These are phyloP conservation scores for Pyrenula aspistea DNA, from an alignment of 495 filamentous ascomycete species.

Conservation along the genomic window DNA sequence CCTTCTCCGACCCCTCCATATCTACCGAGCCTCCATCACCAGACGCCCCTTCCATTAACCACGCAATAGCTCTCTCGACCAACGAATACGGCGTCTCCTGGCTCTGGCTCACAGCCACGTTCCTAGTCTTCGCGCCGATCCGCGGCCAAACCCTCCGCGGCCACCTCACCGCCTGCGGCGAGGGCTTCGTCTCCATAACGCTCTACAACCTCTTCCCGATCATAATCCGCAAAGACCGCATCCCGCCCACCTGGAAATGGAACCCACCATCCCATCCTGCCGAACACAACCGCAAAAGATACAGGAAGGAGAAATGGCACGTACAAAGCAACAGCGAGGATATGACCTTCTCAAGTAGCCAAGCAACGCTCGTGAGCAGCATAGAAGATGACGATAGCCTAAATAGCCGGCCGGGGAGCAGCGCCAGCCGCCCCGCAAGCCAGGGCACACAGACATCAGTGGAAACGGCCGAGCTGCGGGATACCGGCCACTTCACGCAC, in stretches of 20 bases:
- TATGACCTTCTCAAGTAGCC: background rate
- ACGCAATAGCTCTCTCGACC: constrained; percentile 39
- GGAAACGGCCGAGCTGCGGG: too few relatives aligned
- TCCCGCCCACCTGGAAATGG: constrained; percentile 61
- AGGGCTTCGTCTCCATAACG: constrained; percentile 57
- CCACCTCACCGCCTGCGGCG: constrained; percentile 59
- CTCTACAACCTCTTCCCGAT: constrained; percentile 69
- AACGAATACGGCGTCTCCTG: constrained; percentile 59
- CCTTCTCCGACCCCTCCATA: constrained; percentile 49
- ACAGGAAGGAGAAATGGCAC: constrained; percentile 1
- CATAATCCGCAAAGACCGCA: constrained; percentile 49
- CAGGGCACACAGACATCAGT: background rate
- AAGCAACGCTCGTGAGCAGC: background rate
- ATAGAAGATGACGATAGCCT: background rate
- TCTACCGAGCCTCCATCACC: constrained; percentile 22
- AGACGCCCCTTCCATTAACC: constrained; percentile 19
- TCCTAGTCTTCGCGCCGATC: constrained; percentile 55
- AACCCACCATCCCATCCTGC: constrained; percentile 28
- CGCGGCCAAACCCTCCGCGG: constrained; percentile 48
- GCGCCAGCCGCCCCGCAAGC: background rate
- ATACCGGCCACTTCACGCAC: background rate
- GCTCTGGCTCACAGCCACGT: constrained; percentile 62
- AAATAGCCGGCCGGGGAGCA: background rate
- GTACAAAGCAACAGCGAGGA: background rate
- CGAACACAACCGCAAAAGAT: constrained; percentile 5